Conservation (phyloP, 78 protist genomes). For the Chrysochromulina parva region DNA sequence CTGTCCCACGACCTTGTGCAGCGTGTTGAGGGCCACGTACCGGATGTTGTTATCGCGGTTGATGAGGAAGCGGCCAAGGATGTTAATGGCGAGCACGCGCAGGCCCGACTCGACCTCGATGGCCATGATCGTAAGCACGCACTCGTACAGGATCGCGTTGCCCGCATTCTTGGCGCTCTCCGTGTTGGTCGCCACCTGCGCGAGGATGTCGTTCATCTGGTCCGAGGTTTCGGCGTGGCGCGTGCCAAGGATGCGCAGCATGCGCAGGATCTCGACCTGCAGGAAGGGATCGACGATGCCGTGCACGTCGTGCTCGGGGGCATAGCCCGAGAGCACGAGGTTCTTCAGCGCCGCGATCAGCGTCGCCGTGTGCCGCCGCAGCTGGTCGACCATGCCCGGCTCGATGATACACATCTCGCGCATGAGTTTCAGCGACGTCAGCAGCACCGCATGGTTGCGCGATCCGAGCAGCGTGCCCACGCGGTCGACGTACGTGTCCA, state of each 20-base stretch:
- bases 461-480: constrained; percentile 9
- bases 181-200: constrained; percentile 90
- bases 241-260: constrained; percentile 82
- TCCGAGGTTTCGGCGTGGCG: constrained; percentile 75
- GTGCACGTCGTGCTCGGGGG: constrained; percentile 92
- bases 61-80: constrained; percentile 91
- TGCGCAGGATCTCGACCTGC: constrained; percentile 86
- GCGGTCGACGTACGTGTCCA: constrained; percentile 62
- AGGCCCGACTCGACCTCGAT: constrained; percentile 83
- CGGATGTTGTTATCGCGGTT: constrained; percentile 93
- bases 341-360: constrained; percentile 75
- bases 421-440: constrained; percentile 78
- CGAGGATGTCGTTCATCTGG: constrained; percentile 90
- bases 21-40: constrained; percentile 45
- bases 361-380: constrained; percentile 66
- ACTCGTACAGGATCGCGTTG: constrained; percentile 94
- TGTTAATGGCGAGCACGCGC: constrained; percentile 91
- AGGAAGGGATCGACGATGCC: constrained; percentile 98
- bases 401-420: constrained; percentile 73
- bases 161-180: constrained; percentile 89
- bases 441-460: constrained; percentile 84
- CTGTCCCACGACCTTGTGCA: background rate
- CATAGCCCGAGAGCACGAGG: constrained; percentile 76
- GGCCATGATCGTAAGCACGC: constrained; percentile 91
- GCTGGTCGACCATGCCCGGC: constrained; percentile 10